Base-by-base conservation (phyloP, 805 yeast species). In the Candida sakaeoensis region DNA sequence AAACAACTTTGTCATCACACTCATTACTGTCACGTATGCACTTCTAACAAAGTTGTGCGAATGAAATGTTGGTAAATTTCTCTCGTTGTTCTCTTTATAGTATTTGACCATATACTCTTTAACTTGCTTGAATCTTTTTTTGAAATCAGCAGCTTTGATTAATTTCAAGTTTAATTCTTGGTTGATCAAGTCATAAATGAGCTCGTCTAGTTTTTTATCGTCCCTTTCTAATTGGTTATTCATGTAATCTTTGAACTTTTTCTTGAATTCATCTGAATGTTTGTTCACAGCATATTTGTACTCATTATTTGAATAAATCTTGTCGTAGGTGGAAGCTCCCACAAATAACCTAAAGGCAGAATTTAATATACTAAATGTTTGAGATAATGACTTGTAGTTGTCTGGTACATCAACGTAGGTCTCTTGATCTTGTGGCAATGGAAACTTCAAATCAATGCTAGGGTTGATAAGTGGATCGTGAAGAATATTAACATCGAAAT, bases 11-110 rank as follows among this genome's bases (percentile, higher is more conserved):
- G 35, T 27, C 41, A 69, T 48, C 1, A 59, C 40, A 14, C 50
- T 49, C 39, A 68, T 63, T 9, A 66, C 63, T 3, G 74, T 68
- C 5, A 60, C 42, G 49, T 67, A 69, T 39, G 68, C 65, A 13
- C 65, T 32, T 29, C 62, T 48, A n/a, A 68, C 35, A 37, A 62
- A 59, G 30, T 49, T 47, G 29, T 39, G 40, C 8, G 49, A 43
- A 13, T 58, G 44, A 43, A 58, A 68, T 8, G 44, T 37, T 1
- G 74, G 74, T 46, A 67, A 53, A 46, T 65, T 68, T 37, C 54
- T 64, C 21, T 55, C 45, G 40, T 69, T 69, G 41, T 68, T 59
- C 31, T 39, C 21, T 28, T 56, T 57, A 49, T 68, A 68, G 49
- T 59, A 66, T 8, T 54, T 43, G 8, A 66, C 57, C 68, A 69